Evolutionary conservation across 352 stramenopile species (phyloP).

Genomic region (Pythium phragmiticola): DNA sequence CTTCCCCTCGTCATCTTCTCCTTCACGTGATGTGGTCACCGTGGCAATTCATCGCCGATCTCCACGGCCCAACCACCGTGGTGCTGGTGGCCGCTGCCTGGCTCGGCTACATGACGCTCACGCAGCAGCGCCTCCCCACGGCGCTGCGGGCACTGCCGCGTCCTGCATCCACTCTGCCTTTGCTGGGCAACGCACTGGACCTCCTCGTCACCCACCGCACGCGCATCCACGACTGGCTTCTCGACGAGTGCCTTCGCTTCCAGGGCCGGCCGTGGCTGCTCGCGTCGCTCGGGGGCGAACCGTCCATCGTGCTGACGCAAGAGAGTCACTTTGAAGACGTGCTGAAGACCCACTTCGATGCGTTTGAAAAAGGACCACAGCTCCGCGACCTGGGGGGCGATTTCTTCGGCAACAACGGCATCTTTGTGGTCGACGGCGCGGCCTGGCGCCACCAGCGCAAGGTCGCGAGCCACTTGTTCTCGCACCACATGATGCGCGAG

Average conservation of each 20-base stretch:
- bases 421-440: conserved; percentile 67
- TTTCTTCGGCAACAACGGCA: conserved; percentile 71
- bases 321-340: conserved; percentile 49
- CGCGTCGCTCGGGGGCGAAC: conserved; percentile 34
- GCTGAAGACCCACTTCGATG: conserved; percentile 61
- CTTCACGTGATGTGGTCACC: conserved; percentile 9
- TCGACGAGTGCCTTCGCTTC: conserved; percentile 40
- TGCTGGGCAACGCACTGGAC: conserved; percentile 29
- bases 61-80: neutral
- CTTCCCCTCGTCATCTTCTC: neutral
- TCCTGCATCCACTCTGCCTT: conserved; percentile 25
- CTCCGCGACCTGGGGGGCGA: conserved; percentile 41
- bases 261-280: conserved; percentile 46
- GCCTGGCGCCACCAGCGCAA: conserved; percentile 80
- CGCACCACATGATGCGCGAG: conserved; percentile 50
- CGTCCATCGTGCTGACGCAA: conserved; percentile 41
- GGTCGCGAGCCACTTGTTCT: conserved; percentile 88
- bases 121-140: neutral
- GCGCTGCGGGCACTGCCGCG: conserved; percentile 32
- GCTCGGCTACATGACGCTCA: conserved; percentile 19
- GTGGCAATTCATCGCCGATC: neutral
- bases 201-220: conserved; percentile 42
- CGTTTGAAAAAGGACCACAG: conserved; percentile 62
- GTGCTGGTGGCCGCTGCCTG: conserved; percentile 3
- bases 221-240: conserved; percentile 60